Conservation (phyloP, 1,139 yeast species). For the Torulaspora globosa region DNA sequence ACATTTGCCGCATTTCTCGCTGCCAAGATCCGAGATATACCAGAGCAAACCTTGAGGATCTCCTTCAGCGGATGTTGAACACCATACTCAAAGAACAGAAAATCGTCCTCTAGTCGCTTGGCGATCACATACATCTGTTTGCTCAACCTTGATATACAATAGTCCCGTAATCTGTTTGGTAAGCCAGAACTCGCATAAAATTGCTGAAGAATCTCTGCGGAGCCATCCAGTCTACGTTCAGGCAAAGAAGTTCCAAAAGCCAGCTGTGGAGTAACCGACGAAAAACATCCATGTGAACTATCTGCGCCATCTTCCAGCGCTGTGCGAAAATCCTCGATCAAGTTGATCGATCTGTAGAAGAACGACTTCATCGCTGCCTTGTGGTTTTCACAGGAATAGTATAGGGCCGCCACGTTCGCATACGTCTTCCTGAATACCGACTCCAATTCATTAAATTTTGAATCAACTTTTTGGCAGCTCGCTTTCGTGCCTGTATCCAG, state of each 20-base stretch:
- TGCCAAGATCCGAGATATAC: slow-evolving; percentile 15
- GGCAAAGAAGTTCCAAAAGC: slow-evolving; percentile 1
- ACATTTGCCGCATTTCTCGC: slow-evolving; percentile 17
- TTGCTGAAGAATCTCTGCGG: slow-evolving; percentile 3
- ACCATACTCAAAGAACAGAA: slow-evolving; percentile 15
- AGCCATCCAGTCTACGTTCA: slow-evolving; percentile 4
- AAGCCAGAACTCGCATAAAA: slow-evolving; percentile 8
- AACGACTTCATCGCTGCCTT: slow-evolving; percentile 13
- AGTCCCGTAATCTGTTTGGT: slow-evolving; percentile 6
- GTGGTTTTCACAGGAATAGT: slow-evolving; percentile 18
- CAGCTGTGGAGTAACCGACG: slow-evolving; percentile 4
- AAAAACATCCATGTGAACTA: not conserved
- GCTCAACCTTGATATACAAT: slow-evolving; percentile 15
- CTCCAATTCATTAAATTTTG: slow-evolving; percentile 17
- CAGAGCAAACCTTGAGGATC: slow-evolving; percentile 13
- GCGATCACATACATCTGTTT: slow-evolving; percentile 16
- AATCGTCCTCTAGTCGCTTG: slow-evolving; percentile 16
- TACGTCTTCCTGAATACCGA: slow-evolving; percentile 16
- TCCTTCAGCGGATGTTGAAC: slow-evolving; percentile 15
- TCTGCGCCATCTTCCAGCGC: slow-evolving; percentile 12
- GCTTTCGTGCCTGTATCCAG: slow-evolving; percentile 1
- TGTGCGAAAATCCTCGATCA: slow-evolving; percentile 15
- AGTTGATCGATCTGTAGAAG: slow-evolving; percentile 10
- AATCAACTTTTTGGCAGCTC: slow-evolving; percentile 18
- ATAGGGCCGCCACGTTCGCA: slow-evolving; percentile 13